A percentile compares a stretch with the other conserved stretches of the same genome.
Conservation (phyloP, 371 early-diverging fungal genomes). For the Lichtheimia ornata region DNA sequence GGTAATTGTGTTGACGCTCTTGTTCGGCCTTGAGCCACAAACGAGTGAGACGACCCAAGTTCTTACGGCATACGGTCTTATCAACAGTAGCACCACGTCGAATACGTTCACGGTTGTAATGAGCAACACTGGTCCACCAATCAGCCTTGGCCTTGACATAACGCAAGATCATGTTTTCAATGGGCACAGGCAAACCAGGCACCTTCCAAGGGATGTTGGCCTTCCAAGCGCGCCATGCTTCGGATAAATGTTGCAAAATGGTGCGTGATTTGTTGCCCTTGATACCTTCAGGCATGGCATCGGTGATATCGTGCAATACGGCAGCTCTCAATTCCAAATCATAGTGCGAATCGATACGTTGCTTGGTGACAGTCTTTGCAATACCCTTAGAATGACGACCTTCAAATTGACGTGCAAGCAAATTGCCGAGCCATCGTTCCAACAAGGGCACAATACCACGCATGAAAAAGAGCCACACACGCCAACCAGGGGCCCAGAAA, state of each 20-base stretch:
- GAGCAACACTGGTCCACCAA: constrained; percentile 98
- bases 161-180: constrained; percentile 97
- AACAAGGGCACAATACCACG: constrained; percentile 97
- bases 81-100: constrained; percentile 99
- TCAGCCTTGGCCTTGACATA: constrained; percentile 99
- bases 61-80: constrained; percentile 97
- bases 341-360: constrained; percentile 97
- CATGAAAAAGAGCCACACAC: constrained; percentile 99
- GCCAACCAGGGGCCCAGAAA: constrained; percentile 99
- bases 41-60: constrained; percentile 97
- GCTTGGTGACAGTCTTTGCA: constrained; percentile 98
- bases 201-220: constrained; percentile 99
- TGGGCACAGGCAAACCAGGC: constrained; percentile 95
- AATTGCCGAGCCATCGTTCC: constrained; percentile 97
- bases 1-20: constrained; percentile 98
- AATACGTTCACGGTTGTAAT: constrained; percentile 98
- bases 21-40: constrained; percentile 99
- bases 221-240: constrained; percentile 99
- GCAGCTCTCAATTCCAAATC: constrained; percentile 97
- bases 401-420: constrained; percentile 98
- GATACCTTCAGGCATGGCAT: constrained; percentile 98
- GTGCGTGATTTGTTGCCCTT: constrained; percentile 94
- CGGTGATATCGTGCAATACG: constrained; percentile 96
- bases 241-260: constrained; percentile 95
- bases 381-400: constrained; percentile 96